Evolutionary conservation across 257 asterid species (phyloP).

Genomic region (Cinchona pubescens): DNA sequence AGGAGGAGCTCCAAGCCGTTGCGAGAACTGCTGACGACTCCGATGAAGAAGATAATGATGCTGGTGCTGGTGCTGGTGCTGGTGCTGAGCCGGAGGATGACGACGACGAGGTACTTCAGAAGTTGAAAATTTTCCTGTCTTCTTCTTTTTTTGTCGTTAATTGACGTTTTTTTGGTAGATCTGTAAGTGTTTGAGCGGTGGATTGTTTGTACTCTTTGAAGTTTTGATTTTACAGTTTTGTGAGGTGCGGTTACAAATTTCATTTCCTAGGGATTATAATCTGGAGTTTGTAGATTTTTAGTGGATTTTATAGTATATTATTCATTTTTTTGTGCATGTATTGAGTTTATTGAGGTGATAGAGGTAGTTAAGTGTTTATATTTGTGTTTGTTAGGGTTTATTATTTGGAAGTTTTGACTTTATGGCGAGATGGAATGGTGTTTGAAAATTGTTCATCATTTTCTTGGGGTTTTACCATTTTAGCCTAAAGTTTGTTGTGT

Average conservation of each 20-base stretch:
- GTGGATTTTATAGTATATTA: not conserved
- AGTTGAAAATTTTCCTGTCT: not conserved
- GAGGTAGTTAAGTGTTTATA: not conserved
- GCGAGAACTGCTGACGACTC: slow-evolving; percentile 79
- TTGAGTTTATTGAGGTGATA: not conserved
- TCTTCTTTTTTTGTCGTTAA: not conserved
- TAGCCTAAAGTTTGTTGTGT: not conserved
- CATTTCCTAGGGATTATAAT: not conserved
- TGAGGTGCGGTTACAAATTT: not conserved
- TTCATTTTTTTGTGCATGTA: not conserved
- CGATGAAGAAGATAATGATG: slow-evolving; percentile 57
- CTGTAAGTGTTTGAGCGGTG: slow-evolving; percentile 14
- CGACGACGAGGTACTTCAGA: slow-evolving; percentile 52
- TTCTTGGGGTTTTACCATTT: not conserved
- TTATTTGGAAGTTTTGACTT: not conserved
- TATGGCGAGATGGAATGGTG: not conserved
- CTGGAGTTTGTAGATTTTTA: not conserved
- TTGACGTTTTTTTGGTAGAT: slow-evolving; percentile 17
- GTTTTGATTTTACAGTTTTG: not conserved
- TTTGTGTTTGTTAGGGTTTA: not conserved
- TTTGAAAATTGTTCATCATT: not conserved
- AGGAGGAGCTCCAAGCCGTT: slow-evolving; percentile 95
- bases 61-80: slow-evolving; percentile 21
- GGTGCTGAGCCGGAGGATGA: slow-evolving; percentile 50
- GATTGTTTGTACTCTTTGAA: not conserved